A percentile compares a stretch with the other conserved stretches of the same genome.
These are phyloP conservation scores for Blastobotrys parvus DNA, from an alignment of 805 yeast genomes.

Conservation along the genomic window DNA sequence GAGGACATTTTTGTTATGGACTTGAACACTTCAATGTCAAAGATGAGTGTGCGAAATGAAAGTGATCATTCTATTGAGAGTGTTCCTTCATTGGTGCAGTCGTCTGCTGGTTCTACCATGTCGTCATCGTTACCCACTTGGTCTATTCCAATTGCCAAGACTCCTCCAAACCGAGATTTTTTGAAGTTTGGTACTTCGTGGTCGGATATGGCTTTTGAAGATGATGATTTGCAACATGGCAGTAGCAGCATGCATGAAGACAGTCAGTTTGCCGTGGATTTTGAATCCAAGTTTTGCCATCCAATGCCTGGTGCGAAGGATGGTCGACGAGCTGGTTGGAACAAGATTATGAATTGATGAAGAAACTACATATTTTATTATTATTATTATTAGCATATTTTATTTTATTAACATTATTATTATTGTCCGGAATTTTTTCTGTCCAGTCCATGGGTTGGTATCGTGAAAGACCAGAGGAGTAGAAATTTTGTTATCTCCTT, in stretches of 20 bases:
- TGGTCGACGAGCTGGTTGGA: not conserved
- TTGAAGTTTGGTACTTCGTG: conserved; percentile 25
- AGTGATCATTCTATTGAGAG: conserved; percentile 11
- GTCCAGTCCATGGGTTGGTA: too few relatives aligned
- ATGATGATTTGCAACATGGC: too few relatives aligned
- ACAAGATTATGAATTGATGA: not conserved
- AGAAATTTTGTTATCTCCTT: too few relatives aligned
- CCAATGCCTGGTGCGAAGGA: conserved; percentile 1
- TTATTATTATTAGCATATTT: too few relatives aligned
- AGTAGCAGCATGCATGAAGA: conserved; percentile 16
- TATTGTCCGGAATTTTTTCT: not conserved
- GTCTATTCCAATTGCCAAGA: conserved; percentile 5
- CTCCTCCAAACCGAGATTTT: conserved; percentile 13
- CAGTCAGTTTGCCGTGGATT: conserved; percentile 9
- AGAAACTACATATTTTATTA: not conserved
- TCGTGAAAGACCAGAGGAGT: too few relatives aligned
- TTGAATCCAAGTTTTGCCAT: conserved; percentile 1
- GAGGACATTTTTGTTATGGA: conserved; percentile 22
- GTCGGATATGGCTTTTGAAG: conserved; percentile 22
- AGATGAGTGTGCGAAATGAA: conserved; percentile 1
- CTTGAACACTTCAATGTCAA: conserved; percentile 5
- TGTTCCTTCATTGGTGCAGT: conserved; percentile 20
- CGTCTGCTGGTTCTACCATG: conserved; percentile 5
- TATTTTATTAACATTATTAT: not conserved
- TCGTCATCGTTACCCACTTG: conserved; percentile 3